Conservation (phyloP, 805 yeast species). For the Saturnispora dispora region DNA sequence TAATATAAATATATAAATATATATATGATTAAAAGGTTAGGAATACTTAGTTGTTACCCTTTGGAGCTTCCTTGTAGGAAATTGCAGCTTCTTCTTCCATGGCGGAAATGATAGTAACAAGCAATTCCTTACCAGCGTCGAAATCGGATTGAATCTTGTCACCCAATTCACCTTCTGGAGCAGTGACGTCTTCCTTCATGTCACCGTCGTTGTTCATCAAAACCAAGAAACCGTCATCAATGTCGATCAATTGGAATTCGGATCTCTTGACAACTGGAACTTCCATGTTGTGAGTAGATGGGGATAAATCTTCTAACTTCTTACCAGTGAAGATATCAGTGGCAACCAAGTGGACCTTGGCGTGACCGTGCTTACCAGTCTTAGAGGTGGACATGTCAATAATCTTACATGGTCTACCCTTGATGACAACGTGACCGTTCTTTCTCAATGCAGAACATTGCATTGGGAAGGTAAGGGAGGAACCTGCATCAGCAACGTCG, state of each 20-base stretch:
- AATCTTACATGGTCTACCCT: slow-evolving; percentile 99
- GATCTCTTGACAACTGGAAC: slow-evolving; percentile 95
- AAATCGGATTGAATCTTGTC: slow-evolving; percentile 84
- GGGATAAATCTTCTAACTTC: slow-evolving; percentile 99
- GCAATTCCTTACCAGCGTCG: slow-evolving; percentile 96
- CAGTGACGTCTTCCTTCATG: slow-evolving; percentile 98
- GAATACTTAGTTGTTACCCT: slow-evolving; percentile 26
- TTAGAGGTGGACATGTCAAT: slow-evolving; percentile 99
- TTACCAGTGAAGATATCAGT: slow-evolving; percentile 97
- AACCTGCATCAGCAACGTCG: slow-evolving; percentile 98
- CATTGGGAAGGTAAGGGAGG: slow-evolving; percentile 96
- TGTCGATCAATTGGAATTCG: slow-evolving; percentile 95
- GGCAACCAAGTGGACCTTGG: slow-evolving; percentile 99
- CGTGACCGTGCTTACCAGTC: slow-evolving; percentile 99
- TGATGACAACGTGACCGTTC: slow-evolving; percentile 98
- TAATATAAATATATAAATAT: not conserved
- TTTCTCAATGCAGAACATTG: slow-evolving; percentile 99
- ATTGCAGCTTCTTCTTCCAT: slow-evolving; percentile 99
- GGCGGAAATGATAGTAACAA: slow-evolving; percentile 93
- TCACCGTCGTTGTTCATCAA: slow-evolving; percentile 97
- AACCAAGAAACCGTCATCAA: slow-evolving; percentile 95
- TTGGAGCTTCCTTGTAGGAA: slow-evolving; percentile 98
- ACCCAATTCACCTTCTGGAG: slow-evolving; percentile 98
- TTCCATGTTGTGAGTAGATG: slow-evolving; percentile 99
- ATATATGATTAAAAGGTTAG: slow-evolving; percentile 5